Conservation (phyloP, 257 asterid genomes). For the Scutellaria baicalensis region DNA sequence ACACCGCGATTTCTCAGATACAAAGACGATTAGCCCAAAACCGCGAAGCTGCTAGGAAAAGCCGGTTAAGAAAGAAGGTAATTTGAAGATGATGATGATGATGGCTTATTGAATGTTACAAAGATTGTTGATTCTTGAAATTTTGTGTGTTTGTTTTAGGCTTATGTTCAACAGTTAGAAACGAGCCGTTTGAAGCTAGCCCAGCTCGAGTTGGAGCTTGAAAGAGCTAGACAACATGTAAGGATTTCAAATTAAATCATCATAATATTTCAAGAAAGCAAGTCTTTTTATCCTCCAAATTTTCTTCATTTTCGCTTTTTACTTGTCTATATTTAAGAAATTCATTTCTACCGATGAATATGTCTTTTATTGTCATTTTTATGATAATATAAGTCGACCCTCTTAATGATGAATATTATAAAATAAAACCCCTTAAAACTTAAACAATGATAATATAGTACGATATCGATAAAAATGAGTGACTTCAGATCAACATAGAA, state of each 20-base stretch:
- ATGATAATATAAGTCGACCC: too few relatives aligned
- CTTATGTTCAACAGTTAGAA: slow-evolving; percentile 86
- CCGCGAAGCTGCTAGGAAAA: slow-evolving; percentile 91
- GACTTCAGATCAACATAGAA: too few relatives aligned
- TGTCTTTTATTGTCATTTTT: neutral
- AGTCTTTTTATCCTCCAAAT: too few relatives aligned
- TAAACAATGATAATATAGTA: too few relatives aligned
- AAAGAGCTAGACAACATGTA: slow-evolving; percentile 76
- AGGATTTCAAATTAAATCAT: neutral
- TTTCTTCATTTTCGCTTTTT: too few relatives aligned
- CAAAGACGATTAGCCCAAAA: slow-evolving; percentile 85
- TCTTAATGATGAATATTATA: too few relatives aligned
- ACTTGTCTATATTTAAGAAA: too few relatives aligned
- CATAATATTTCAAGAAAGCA: too few relatives aligned
- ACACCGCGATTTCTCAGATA: slow-evolving; percentile 26
- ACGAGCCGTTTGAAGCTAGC: slow-evolving; percentile 85
- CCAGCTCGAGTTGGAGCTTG: slow-evolving; percentile 83
- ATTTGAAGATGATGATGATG: neutral
- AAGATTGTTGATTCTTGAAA: neutral
- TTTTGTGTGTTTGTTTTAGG: slow-evolving; percentile 29
- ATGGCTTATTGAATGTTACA: neutral
- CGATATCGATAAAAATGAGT: too few relatives aligned
- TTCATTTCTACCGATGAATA: too few relatives aligned
- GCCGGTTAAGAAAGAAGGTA: slow-evolving; percentile 92
- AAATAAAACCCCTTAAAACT: too few relatives aligned